Base-by-base conservation (phyloP, 257 asterid genomes). In the Nemophila menziesii region DNA sequence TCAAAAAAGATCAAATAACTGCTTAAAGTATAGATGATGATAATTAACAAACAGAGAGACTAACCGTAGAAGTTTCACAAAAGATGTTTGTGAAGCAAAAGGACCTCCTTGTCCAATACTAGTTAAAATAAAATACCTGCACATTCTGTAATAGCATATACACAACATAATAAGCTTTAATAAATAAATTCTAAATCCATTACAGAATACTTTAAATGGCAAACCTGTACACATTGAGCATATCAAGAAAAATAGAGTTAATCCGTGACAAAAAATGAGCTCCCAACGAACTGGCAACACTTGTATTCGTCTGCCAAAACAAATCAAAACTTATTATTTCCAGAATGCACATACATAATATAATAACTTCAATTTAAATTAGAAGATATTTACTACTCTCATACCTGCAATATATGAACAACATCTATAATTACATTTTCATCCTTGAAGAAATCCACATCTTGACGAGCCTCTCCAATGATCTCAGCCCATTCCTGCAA, bases 141-240 rank as follows among this genome's bases (percentile, higher is more conserved):
- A 90, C 99, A 85, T 85, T 73, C 99, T 90, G 93, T 61, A 45
- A 43, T 48, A 65, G n/a, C 27, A 39, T 21, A 9, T 29, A 29
- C 12, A 39, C 39, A 17, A 22, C 16, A 42, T 39, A 37, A 44
- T 41, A 23, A 16, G 27, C 21, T 11, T 7, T 7, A 5, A 2
- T 3, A 9, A 11, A 17, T 18, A 42, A 42, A n/a, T 16, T 17
- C 24, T 19, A 33, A 0, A 18, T 24, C 21, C 29, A 18, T 27
- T 33, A 12, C 11, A 1, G 16, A 49, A 14, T 20, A 39, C 10
- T 21, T 24, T 50, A 90, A n/a, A n/a, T n/a, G n/a, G n/a, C n/a
- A n/a, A n/a, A n/a, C 99, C 83, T 90, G 75, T 90, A 90, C 55
- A 90, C 94, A 73, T 82, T 90, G 58, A 90, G 99, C 96, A 90